phyloP scores from a whole-genome alignment of 129 eudicot species.

The Escallonia herrerae region DNA sequence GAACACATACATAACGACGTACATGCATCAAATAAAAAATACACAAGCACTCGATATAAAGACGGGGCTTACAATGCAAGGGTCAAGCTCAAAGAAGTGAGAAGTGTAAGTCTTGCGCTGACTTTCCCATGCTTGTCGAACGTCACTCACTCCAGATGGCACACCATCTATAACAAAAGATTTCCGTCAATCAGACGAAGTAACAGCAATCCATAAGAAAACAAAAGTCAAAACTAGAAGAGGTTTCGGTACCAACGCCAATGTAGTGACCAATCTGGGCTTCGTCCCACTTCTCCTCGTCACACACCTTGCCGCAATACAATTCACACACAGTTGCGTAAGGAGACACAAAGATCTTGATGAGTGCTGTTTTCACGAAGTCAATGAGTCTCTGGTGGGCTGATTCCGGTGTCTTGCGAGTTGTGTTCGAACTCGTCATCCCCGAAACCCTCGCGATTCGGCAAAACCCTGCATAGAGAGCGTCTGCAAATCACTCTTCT shows the following conservation, averaged over 20 bases:
- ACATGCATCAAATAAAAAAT: neutral
- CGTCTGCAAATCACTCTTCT: no score
- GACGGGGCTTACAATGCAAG: constrained; percentile 54
- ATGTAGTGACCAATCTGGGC: constrained; percentile 93
- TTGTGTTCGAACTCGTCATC: constrained; percentile 20
- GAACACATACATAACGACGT: neutral
- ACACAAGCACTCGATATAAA: neutral
- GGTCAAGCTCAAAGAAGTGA: constrained; percentile 77
- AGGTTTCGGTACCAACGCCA: constrained; percentile 59
- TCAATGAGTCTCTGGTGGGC: constrained; percentile 71
- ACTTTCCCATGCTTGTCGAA: constrained; percentile 88
- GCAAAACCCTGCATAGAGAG: no score
- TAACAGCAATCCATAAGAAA: neutral
- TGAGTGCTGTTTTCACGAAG: constrained; percentile 66
- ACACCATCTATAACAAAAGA: constrained; percentile 41
- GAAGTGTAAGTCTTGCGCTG: constrained; percentile 74
- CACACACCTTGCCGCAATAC: constrained; percentile 77
- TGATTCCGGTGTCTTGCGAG: constrained; percentile 34
- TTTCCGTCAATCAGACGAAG: no score
- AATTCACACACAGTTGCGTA: constrained; percentile 91
- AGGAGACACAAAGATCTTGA: constrained; percentile 84
- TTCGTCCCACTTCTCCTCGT: constrained; percentile 82
- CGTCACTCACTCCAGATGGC: constrained; percentile 64
- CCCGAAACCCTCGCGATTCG: neutral
- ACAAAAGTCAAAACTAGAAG: neutral